Percentiles rank a stretch among this genome's conserved stretches.
Evolutionary conservation across 176 grass and related monocot species (phyloP).

Genomic region (Phyllostachys edulis): DNA sequence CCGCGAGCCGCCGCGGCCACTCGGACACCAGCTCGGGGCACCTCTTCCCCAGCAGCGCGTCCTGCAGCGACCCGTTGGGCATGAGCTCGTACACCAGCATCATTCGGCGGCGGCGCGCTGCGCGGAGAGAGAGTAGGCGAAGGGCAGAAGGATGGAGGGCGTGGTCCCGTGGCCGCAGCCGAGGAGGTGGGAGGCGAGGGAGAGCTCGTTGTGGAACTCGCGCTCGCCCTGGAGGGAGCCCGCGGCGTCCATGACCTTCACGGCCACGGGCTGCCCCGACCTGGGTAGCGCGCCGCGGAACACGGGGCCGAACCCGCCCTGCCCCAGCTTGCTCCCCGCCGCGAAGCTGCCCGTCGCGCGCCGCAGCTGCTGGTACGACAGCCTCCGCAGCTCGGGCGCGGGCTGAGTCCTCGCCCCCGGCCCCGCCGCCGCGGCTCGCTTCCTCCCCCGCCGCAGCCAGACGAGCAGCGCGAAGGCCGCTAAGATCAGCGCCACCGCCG

Average conservation of each 20-base stretch:
- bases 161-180: constrained; percentile 12
- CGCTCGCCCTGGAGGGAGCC: constrained; percentile 94
- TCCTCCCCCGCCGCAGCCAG: constrained; percentile 43
- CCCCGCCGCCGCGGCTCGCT: constrained; percentile 24
- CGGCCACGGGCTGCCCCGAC: constrained; percentile 61
- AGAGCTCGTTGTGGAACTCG: constrained; percentile 95
- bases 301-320: constrained; percentile 89
- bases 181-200: constrained; percentile 70
- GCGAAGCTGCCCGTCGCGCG: constrained; percentile 76
- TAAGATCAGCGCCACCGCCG: constrained; percentile 13
- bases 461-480: constrained; percentile 42
- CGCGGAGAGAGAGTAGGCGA: constrained; percentile 66
- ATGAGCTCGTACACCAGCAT: constrained; percentile 96
- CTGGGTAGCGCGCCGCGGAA: constrained; percentile 70
- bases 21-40: constrained; percentile 54
- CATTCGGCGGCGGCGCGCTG: constrained; percentile 49
- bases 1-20: constrained; percentile 67
- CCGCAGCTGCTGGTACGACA: constrained; percentile 76
- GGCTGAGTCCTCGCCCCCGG: constrained; percentile 3
- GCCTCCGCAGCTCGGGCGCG: constrained; percentile 45
- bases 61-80: constrained; percentile 93
- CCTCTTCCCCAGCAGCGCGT: constrained; percentile 78
- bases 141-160: constrained; percentile 51
- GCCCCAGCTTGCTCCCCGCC: constrained; percentile 69
- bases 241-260: constrained; percentile 80